These are phyloP conservation scores for Aureobasidium sp. DNA, from an alignment of 2,329 filamentous ascomycete species.

Conservation along the genomic window DNA sequence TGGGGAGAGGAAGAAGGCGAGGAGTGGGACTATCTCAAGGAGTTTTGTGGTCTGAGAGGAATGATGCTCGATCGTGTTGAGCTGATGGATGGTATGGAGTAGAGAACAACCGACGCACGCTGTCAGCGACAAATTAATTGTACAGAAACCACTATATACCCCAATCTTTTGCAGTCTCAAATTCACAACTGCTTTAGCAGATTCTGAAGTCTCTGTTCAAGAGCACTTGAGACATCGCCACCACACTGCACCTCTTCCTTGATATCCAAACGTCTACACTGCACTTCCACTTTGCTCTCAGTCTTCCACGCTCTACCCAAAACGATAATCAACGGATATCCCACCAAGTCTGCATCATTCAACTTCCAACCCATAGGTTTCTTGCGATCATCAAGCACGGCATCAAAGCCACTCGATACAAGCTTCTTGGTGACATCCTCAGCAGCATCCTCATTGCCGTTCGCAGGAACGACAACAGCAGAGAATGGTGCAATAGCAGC, in stretches of 20 bases:
- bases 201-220: slow-evolving; percentile 40
- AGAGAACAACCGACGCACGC: slow-evolving; percentile 13
- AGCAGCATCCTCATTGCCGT: slow-evolving; percentile 14
- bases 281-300: slow-evolving; percentile 59
- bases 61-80: slow-evolving; percentile 88
- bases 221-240: slow-evolving; percentile 28
- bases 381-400: slow-evolving; percentile 60
- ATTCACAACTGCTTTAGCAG: slow-evolving; percentile 46
- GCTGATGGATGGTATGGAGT: slow-evolving; percentile 89
- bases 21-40: slow-evolving; percentile 79
- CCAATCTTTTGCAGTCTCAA: not conserved
- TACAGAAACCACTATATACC: slow-evolving; percentile 4
- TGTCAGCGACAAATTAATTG: not conserved
- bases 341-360: slow-evolving; percentile 79
- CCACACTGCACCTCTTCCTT: slow-evolving; percentile 47
- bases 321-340: slow-evolving; percentile 76
- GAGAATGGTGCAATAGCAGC: slow-evolving; percentile 78
- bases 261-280: slow-evolving; percentile 61
- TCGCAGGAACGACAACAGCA: slow-evolving; percentile 53
- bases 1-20: slow-evolving; percentile 84
- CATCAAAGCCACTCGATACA: not conserved
- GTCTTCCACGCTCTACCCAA: slow-evolving; percentile 63
- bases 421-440: slow-evolving; percentile 1
- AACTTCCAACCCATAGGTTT: slow-evolving; percentile 74
- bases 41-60: slow-evolving; percentile 72